phyloP scores from a whole-genome alignment of 176 grass and related monocot genomes.

The Cenchrus americanus region DNA sequence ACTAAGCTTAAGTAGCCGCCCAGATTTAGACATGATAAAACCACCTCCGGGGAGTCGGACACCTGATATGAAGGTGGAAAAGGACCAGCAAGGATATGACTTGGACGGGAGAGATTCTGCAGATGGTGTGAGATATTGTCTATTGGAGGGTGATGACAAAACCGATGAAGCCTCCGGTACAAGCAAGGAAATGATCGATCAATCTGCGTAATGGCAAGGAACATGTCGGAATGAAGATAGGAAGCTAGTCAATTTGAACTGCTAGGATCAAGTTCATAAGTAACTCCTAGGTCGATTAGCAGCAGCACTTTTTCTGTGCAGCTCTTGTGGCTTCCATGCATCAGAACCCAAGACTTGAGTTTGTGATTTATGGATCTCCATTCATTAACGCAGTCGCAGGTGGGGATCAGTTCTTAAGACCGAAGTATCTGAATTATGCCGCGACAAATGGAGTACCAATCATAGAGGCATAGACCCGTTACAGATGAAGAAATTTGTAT shows the following conservation, averaged over 20 bases:
- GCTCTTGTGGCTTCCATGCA: neutral
- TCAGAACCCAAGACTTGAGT: neutral
- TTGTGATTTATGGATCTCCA: neutral
- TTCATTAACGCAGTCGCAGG: neutral
- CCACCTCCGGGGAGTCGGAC: constrained; percentile 17
- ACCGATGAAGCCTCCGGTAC: constrained; percentile 32
- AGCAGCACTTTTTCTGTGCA: constrained; percentile 10
- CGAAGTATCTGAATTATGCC: neutral
- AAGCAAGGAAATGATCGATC: constrained; percentile 52
- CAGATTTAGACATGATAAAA: constrained; percentile 46
- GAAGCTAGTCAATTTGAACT: neutral
- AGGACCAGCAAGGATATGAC: constrained; percentile 22
- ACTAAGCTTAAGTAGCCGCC: constrained; percentile 62
- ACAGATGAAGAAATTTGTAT: neutral
- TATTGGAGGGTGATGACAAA: constrained; percentile 51
- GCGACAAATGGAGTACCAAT: neutral
- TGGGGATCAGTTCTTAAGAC: constrained; percentile 1
- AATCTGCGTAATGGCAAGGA: constrained; percentile 40
- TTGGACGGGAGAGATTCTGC: constrained; percentile 47
- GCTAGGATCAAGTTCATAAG: constrained; percentile 21
- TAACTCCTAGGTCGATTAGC: neutral
- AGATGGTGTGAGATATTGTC: constrained; percentile 82
- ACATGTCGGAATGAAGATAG: neutral
- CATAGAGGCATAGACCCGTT: neutral
- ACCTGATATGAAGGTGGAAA: constrained; percentile 32